Evolutionary conservation across 179 eudicot genomes (phyloP).

Genomic region (Amaranthus tricolor): DNA sequence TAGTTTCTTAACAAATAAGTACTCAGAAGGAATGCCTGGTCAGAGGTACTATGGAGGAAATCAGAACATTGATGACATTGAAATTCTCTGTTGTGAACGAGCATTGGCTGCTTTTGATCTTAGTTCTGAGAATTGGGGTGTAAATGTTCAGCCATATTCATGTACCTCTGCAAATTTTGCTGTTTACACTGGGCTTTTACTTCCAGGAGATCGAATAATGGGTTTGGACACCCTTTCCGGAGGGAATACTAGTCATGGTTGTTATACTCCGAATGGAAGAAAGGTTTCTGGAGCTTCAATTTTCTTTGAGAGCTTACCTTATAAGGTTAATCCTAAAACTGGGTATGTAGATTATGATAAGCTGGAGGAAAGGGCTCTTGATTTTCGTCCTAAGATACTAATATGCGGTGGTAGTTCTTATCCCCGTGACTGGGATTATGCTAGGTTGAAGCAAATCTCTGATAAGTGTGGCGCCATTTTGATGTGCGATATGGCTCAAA

Average conservation of each 20-base stretch:
- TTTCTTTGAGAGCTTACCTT: conserved; percentile 78
- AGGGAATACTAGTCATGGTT: conserved; percentile 80
- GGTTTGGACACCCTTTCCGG: conserved; percentile 85
- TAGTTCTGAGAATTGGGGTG: conserved; percentile 69
- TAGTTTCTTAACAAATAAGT: conserved; percentile 73
- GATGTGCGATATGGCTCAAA: conserved; percentile 96
- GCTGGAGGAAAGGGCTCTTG: conserved; percentile 79
- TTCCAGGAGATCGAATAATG: conserved; percentile 85
- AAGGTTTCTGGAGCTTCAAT: conserved; percentile 85
- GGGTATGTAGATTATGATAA: conserved; percentile 80
- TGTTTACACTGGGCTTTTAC: conserved; percentile 72
- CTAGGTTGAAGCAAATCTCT: conserved; percentile 66
- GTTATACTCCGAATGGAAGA: conserved; percentile 66
- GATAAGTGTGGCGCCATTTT: conserved; percentile 74
- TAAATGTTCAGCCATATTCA: conserved; percentile 87
- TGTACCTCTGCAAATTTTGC: conserved; percentile 89
- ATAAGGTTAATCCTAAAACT: conserved; percentile 67
- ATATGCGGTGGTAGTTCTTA: conserved; percentile 91
- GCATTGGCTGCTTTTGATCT: conserved; percentile 74
- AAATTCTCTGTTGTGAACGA: conserved; percentile 56
- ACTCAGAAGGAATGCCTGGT: conserved; percentile 83
- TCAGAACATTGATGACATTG: conserved; percentile 75
- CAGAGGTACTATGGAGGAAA: conserved; percentile 80
- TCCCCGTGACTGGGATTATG: conserved; percentile 87
- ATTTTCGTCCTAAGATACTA: conserved; percentile 84